Evolutionary conservation across 2,329 filamentous ascomycete genomes (phyloP).

Genomic region (Byssochlamys sp.): DNA sequence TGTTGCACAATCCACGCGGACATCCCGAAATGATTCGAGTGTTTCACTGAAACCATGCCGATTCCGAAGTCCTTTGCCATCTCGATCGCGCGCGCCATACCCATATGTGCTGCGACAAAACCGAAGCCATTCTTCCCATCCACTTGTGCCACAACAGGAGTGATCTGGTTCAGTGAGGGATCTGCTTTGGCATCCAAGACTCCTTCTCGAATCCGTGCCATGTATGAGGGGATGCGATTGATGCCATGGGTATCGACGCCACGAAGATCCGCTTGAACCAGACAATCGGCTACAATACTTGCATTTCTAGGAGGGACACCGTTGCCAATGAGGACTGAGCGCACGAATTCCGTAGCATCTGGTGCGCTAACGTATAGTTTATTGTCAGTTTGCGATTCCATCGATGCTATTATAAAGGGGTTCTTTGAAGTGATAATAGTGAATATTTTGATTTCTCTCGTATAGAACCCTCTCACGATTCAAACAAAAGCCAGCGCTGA

Average conservation of each 20-base stretch:
- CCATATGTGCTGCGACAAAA: slow-evolving; percentile 58
- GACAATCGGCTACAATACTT: slow-evolving; percentile 53
- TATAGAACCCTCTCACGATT: too few relatives aligned
- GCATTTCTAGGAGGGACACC: slow-evolving; percentile 53
- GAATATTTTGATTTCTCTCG: background rate
- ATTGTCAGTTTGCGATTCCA: slow-evolving; percentile 4
- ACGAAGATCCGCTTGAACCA: slow-evolving; percentile 65
- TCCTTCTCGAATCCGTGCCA: slow-evolving; percentile 60
- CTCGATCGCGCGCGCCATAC: slow-evolving; percentile 58
- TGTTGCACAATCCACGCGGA: slow-evolving; percentile 70
- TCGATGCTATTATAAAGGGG: background rate
- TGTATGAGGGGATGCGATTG: slow-evolving; percentile 69
- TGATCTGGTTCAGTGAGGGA: slow-evolving; percentile 52
- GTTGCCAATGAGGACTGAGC: slow-evolving; percentile 30
- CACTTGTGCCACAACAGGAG: slow-evolving; percentile 61
- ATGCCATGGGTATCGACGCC: slow-evolving; percentile 72
- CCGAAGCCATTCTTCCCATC: slow-evolving; percentile 65
- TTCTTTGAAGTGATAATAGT: background rate
- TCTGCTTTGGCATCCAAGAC: slow-evolving; percentile 54
- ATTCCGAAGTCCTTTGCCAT: slow-evolving; percentile 59
- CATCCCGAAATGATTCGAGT: slow-evolving; percentile 79
- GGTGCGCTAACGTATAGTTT: slow-evolving; percentile 5
- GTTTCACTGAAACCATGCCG: slow-evolving; percentile 65
- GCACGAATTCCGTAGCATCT: slow-evolving; percentile 16
- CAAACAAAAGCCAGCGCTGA: too few relatives aligned